Percentiles rank a stretch among this genome's conserved stretches.
Evolutionary conservation across 2,329 filamentous ascomycete genomes (phyloP).

Genomic region (Ophiocordyceps unilateralis): DNA sequence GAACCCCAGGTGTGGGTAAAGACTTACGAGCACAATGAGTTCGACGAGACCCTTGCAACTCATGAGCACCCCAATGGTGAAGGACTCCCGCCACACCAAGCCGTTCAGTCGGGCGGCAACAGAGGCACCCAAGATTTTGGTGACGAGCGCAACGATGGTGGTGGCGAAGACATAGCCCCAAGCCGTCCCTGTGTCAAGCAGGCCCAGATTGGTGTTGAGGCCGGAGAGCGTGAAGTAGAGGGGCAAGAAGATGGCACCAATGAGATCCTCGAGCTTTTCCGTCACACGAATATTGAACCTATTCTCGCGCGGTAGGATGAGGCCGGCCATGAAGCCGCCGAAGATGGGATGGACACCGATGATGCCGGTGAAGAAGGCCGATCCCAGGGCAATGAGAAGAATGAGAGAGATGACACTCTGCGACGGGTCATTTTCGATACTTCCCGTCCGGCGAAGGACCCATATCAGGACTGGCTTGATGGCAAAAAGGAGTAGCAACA

Average conservation of each 20-base stretch:
- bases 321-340: constrained; percentile 72
- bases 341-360: constrained; percentile 94
- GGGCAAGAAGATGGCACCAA: constrained; percentile 68
- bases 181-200: constrained; percentile 63
- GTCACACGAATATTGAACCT: constrained; percentile 83
- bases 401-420: constrained; percentile 74
- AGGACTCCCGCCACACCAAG: constrained; percentile 76
- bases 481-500: constrained; percentile 54
- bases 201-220: constrained; percentile 69
- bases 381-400: constrained; percentile 58
- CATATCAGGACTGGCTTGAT: constrained; percentile 62
- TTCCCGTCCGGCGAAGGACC: constrained; percentile 55
- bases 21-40: constrained; percentile 70
- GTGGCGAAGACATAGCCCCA: constrained; percentile 87
- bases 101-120: constrained; percentile 60
- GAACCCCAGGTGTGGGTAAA: neutral
- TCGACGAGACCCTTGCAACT: constrained; percentile 93
- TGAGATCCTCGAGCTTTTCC: constrained; percentile 86
- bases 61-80: constrained; percentile 81
- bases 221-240: constrained; percentile 91
- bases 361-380: constrained; percentile 72
- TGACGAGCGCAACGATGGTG: constrained; percentile 63
- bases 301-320: constrained; percentile 80
- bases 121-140: constrained; percentile 71
- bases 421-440: constrained; percentile 72